Evolutionary conservation across 1,139 yeast genomes (phyloP).

Genomic region (Hemisphaericaspora xylanilytica): DNA sequence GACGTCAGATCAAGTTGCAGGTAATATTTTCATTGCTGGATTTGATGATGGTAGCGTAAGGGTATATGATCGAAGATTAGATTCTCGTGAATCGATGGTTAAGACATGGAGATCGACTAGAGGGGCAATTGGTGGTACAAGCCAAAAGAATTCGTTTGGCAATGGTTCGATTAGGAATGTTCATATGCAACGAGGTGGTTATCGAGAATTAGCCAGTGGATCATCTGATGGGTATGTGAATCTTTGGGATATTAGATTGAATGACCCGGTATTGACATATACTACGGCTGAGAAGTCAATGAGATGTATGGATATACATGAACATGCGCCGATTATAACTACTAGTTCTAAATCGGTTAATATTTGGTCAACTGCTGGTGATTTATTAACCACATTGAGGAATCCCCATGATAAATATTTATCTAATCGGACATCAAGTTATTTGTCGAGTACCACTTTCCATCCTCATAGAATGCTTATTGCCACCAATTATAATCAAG

Average conservation of each 20-base stretch:
- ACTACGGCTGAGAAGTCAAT: constrained; percentile 58
- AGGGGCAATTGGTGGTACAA: constrained; percentile 14
- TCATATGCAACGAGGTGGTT: constrained; percentile 97
- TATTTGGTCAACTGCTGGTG: constrained; percentile 86
- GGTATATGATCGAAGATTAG: constrained; percentile 86
- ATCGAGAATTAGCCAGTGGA: constrained; percentile 83
- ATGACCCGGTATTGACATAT: constrained; percentile 69
- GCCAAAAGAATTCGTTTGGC: constrained; percentile 9
- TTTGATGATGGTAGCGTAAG: constrained; percentile 90
- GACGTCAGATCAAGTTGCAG: constrained; percentile 94
- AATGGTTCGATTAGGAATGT: constrained; percentile 69
- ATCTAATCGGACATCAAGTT: constrained; percentile 46
- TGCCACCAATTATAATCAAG: constrained; percentile 83
- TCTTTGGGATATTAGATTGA: constrained; percentile 83
- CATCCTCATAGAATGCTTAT: constrained; percentile 96
- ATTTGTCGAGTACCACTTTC: constrained; percentile 65
- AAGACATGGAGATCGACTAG: constrained; percentile 61
- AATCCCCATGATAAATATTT: constrained; percentile 49
- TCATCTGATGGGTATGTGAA: constrained; percentile 80
- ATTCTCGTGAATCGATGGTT: constrained; percentile 83
- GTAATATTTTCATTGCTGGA: constrained; percentile 88
- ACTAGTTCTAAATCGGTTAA: constrained; percentile 83
- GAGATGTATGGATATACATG: constrained; percentile 81
- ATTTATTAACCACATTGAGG: constrained; percentile 59
- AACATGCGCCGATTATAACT: constrained; percentile 91